Evolutionary conservation across 2,329 filamentous ascomycete genomes (phyloP).

Genomic region (Claviceps lovelessii): DNA sequence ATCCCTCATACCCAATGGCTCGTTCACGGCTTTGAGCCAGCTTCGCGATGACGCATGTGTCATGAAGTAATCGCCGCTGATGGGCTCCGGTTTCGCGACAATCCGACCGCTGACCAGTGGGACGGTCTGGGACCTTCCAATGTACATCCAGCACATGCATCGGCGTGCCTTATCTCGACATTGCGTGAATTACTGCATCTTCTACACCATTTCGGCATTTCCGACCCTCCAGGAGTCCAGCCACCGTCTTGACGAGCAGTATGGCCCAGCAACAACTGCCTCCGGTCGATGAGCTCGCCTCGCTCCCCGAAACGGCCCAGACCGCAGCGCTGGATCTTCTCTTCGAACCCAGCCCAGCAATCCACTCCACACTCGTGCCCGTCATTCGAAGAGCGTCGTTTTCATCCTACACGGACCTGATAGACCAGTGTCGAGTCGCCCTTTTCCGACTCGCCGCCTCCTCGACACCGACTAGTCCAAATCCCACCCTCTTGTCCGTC

Average conservation of each 20-base stretch:
- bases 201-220: neutral
- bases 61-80: neutral
- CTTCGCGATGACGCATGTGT: neutral
- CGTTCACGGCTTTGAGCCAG: neutral
- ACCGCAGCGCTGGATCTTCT: constrained; percentile 55
- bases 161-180: neutral
- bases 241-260: neutral
- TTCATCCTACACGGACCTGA: constrained; percentile 52
- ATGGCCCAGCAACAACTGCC: constrained; percentile 32
- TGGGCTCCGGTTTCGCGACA: neutral
- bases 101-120: neutral
- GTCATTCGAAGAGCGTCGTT: constrained; percentile 45
- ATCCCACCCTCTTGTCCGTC: constrained; percentile 50
- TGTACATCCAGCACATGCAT: neutral
- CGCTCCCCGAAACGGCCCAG: constrained; percentile 40
- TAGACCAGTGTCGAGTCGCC: constrained; percentile 49
- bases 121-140: neutral
- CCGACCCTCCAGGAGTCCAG: neutral
- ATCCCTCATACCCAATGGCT: neutral
- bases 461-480: constrained; percentile 30
- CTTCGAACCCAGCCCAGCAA: constrained; percentile 66
- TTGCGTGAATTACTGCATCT: neutral
- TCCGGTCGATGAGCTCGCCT: constrained; percentile 37
- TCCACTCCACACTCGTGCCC: constrained; percentile 59
- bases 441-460: constrained; percentile 45